These are phyloP conservation scores for Ceratocystis papillata DNA, from an alignment of 2,329 filamentous ascomycete species.

Conservation along the genomic window DNA sequence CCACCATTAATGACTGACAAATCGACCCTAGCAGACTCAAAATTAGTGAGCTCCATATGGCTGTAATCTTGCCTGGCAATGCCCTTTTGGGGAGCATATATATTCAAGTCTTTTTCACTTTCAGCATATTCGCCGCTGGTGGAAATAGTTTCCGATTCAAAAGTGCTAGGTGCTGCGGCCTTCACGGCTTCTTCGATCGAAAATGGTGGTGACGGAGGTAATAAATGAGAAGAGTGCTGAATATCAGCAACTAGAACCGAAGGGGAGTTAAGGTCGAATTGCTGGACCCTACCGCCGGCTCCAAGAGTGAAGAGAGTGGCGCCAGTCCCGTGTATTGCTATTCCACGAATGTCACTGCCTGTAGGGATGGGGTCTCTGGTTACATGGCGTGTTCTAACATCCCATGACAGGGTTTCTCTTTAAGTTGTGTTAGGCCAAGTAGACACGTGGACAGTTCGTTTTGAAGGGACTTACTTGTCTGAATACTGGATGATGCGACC, in stretches of 20 bases:
- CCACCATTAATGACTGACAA: conserved; percentile 23
- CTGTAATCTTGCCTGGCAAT: conserved; percentile 15
- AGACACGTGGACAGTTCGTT: not conserved
- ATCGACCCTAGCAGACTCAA: conserved; percentile 51
- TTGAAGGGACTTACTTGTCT: conserved; percentile 63
- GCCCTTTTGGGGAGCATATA: not conserved
- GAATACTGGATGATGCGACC: conserved; percentile 88
- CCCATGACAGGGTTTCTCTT: conserved; percentile 78
- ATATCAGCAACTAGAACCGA: conserved; percentile 73
- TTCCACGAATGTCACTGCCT: conserved; percentile 64
- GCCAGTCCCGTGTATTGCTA: conserved; percentile 80
- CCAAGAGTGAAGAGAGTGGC: conserved; percentile 89
- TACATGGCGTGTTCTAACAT: conserved; percentile 95
- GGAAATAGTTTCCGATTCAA: conserved; percentile 31
- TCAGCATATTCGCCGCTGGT: conserved; percentile 45
- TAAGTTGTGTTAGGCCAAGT: conserved; percentile 22
- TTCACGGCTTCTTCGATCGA: conserved; percentile 59
- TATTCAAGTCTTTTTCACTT: conserved; percentile 58
- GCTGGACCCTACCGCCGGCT: conserved; percentile 78
- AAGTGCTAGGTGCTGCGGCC: conserved; percentile 38
- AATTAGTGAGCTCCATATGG: conserved; percentile 34
- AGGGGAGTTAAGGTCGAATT: conserved; percentile 83
- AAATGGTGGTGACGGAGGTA: conserved; percentile 72
- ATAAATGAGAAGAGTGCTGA: conserved; percentile 66
- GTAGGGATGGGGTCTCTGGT: conserved; percentile 83